Base-by-base conservation (phyloP, 1,284 basidiomycete genomes). In the Lentinula novae-zelandiae region DNA sequence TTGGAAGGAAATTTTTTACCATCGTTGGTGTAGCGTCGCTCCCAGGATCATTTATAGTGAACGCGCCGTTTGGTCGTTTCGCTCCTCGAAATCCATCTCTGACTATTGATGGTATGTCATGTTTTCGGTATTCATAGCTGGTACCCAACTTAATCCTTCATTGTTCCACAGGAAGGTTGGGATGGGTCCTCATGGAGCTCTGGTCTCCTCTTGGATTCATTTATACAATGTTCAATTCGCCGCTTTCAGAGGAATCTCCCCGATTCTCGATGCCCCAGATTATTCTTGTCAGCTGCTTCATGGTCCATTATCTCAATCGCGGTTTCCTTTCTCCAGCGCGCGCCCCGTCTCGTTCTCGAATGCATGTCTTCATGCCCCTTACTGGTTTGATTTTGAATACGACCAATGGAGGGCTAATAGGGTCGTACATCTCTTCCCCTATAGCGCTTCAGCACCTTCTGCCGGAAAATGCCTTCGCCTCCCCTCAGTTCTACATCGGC, bases 141-240 rank as follows among this genome's bases (percentile, higher is more conserved):
- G 3, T 27, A 13, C 27, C 17, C 55, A 17, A 50, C 61, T 48
- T 38, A 22, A 13, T 9, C 17, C 57, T 27, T 38, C 10, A 7
- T 34, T 17, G n/a, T 62, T n/a, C 13, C 15, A 5, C 40, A 70
- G 78, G 78, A 15, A 79, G 83, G 63, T 79, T 77, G 65, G 78
- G 89, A 36, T 96, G 94, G 93, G 89, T 93, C 31, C 46, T 83
- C 54, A 96, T 96, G 93, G 94, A 96, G 73, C 75, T 92, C 48
- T 79, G 90, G n/a, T 82, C 92, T 2, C 92, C 93, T 6, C 58
- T 85, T 64, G 67, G 71, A n/a, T 87, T 91, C 69, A 58, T 80
- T 39, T 74, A 76, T 73, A 76, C 79, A 48, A 80, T 82, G 76
- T 65, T 81, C 13, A 70, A 77, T 62, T 76, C 79, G 15, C 83